phyloP scores from a whole-genome alignment of 2,329 filamentous ascomycete genomes.

The Fusarium citri region DNA sequence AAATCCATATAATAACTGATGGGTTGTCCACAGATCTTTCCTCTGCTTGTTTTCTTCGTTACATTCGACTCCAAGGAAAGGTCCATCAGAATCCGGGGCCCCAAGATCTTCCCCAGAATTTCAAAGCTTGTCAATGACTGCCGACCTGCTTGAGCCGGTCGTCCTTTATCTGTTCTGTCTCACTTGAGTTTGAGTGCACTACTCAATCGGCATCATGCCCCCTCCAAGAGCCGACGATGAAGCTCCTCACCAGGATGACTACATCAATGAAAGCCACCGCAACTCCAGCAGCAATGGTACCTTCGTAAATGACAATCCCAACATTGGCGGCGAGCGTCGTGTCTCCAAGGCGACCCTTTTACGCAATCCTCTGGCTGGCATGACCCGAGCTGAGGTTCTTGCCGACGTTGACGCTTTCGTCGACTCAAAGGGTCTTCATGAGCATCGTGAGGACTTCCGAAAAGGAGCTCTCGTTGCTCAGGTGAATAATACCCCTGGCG shows the following conservation, averaged over 20 bases:
- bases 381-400: slow-evolving; percentile 48
- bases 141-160: background rate
- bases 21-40: background rate
- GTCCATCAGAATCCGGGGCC: slow-evolving; percentile 18
- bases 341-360: slow-evolving; percentile 46
- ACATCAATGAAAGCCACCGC: slow-evolving; percentile 6
- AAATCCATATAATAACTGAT: slow-evolving; percentile 29
- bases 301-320: slow-evolving; percentile 32
- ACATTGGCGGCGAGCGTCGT: slow-evolving; percentile 7
- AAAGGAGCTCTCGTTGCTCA: slow-evolving; percentile 65
- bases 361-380: slow-evolving; percentile 48
- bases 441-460: slow-evolving; percentile 59
- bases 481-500: slow-evolving; percentile 52
- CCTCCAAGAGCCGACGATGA: slow-evolving; percentile 41
- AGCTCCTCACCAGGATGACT: slow-evolving; percentile 34
- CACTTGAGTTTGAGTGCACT: fast-evolving
- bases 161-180: background rate
- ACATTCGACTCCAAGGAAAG: background rate
- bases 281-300: slow-evolving; percentile 40
- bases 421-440: slow-evolving; percentile 49
- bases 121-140: background rate
- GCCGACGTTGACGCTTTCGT: slow-evolving; percentile 54
- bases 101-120: slow-evolving; percentile 21
- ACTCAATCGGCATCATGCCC: slow-evolving; percentile 37
- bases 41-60: background rate